Evolutionary conservation across 176 grass and related monocot species (phyloP).

Genomic region (Stipa capillata): DNA sequence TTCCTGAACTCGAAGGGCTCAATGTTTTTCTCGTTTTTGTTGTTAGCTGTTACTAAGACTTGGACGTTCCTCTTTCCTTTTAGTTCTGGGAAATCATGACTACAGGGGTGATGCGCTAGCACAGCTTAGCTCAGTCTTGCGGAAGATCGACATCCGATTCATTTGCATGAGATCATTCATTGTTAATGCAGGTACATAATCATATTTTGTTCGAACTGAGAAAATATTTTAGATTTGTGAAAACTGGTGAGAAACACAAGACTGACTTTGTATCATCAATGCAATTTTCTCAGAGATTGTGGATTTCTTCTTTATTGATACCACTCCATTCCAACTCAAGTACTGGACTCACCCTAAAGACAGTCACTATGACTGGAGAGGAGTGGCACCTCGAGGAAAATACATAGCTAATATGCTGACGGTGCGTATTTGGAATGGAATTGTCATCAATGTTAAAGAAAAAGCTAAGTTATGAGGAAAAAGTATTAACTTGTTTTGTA

Average conservation of each 20-base stretch:
- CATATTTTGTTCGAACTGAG: not conserved
- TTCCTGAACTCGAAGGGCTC: no score
- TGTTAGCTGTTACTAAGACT: not conserved
- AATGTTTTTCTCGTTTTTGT: not conserved
- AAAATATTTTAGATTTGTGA: no score
- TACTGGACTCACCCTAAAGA: slow-evolving; percentile 63
- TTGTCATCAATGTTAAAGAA: not conserved
- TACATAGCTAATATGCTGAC: slow-evolving; percentile 58
- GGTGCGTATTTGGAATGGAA: slow-evolving; percentile 24
- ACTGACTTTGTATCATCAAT: no score
- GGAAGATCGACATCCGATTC: slow-evolving; percentile 54
- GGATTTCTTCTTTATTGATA: slow-evolving; percentile 90
- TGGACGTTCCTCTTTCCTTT: not conserved
- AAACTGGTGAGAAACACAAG: no score
- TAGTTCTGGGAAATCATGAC: slow-evolving; percentile 93
- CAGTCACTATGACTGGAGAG: slow-evolving; percentile 68
- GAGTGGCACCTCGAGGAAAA: slow-evolving; percentile 47
- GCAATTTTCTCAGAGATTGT: slow-evolving; percentile 37
- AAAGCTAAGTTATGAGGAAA: not conserved
- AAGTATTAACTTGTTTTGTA: not conserved
- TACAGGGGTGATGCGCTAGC: slow-evolving; percentile 65
- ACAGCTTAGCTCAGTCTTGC: slow-evolving; percentile 46
- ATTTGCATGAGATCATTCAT: slow-evolving; percentile 82
- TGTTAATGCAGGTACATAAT: slow-evolving; percentile 51
- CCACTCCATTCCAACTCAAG: slow-evolving; percentile 53